Conservation (phyloP, 495 filamentous ascomycete genomes). For the Hamigera avellanea region DNA sequence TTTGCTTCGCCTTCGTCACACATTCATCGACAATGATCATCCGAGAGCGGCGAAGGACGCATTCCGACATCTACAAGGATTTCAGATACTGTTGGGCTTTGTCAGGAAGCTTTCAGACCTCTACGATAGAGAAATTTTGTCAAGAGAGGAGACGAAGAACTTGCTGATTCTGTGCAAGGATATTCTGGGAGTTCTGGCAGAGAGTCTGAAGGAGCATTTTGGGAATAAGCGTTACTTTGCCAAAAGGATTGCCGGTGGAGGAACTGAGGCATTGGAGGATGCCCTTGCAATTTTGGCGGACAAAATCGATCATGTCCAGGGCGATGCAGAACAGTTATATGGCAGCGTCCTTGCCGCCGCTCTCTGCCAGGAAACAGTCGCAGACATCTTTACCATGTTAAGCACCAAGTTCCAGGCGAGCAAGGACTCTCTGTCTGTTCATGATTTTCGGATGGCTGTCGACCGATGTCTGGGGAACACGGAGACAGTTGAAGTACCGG, state of each 20-base stretch:
- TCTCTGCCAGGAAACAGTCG: constrained; percentile 60
- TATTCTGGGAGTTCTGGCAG: constrained; percentile 58
- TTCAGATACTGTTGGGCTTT: constrained; percentile 58
- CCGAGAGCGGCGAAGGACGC: constrained; percentile 51
- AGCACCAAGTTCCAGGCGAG: constrained; percentile 14
- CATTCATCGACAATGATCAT: constrained; percentile 39
- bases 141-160: constrained; percentile 44
- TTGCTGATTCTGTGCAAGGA: constrained; percentile 62
- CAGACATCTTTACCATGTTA: constrained; percentile 29
- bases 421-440: constrained; percentile 3
- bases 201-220: constrained; percentile 65
- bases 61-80: constrained; percentile 75
- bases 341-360: constrained; percentile 75
- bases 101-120: constrained; percentile 57
- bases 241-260: constrained; percentile 57
- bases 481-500: constrained; percentile 30
- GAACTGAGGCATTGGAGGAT: constrained; percentile 66
- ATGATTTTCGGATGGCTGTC: constrained; percentile 19
- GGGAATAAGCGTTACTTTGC: constrained; percentile 84
- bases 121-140: constrained; percentile 46
- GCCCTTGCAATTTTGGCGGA: constrained; percentile 47
- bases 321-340: constrained; percentile 66
- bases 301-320: constrained; percentile 37
- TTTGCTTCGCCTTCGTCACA: constrained; percentile 40
- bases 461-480: constrained; percentile 24